Evolutionary conservation across 2,329 filamentous ascomycete species (phyloP).

Genomic region (Knufia petricola): DNA sequence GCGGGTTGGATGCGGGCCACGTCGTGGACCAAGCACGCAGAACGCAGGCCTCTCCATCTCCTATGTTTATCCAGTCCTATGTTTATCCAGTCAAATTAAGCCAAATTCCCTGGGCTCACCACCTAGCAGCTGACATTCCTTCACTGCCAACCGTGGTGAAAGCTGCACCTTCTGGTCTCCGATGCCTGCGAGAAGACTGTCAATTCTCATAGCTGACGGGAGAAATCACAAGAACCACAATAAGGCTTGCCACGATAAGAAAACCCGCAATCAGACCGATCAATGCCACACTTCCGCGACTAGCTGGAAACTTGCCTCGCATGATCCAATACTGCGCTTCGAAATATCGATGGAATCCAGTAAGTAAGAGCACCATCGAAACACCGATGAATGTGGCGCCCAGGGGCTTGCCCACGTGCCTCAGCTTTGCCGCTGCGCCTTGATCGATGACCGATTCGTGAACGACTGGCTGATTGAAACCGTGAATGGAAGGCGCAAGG

Average conservation of each 20-base stretch:
- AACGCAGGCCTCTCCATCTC: too few relatives aligned
- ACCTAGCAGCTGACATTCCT: too few relatives aligned
- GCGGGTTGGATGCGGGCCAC: too few relatives aligned
- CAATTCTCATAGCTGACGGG: slow-evolving; percentile 36
- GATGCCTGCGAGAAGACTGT: not conserved
- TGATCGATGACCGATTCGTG: slow-evolving; percentile 17
- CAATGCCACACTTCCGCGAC: slow-evolving; percentile 51
- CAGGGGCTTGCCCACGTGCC: slow-evolving; percentile 50
- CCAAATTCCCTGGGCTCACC: too few relatives aligned
- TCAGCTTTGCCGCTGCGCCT: slow-evolving; percentile 29
- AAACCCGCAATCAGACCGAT: slow-evolving; percentile 46
- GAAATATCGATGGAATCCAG: slow-evolving; percentile 58
- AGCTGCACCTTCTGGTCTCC: too few relatives aligned
- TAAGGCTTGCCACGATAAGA: slow-evolving; percentile 50
- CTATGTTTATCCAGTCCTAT: too few relatives aligned
- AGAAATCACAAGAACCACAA: slow-evolving; percentile 49
- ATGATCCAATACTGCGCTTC: slow-evolving; percentile 60
- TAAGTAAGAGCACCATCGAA: slow-evolving; percentile 48
- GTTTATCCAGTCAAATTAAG: too few relatives aligned
- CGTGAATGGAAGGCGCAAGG: slow-evolving; percentile 19
- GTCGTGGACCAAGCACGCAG: too few relatives aligned
- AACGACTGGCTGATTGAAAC: slow-evolving; percentile 16
- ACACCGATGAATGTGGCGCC: slow-evolving; percentile 57
- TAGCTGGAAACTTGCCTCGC: slow-evolving; percentile 56
- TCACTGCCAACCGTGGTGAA: too few relatives aligned